Percentiles rank a stretch among this genome's conserved stretches.
These are phyloP conservation scores for Neocatenulostroma microsporum DNA, from an alignment of 2,329 filamentous ascomycete genomes.

Conservation along the genomic window DNA sequence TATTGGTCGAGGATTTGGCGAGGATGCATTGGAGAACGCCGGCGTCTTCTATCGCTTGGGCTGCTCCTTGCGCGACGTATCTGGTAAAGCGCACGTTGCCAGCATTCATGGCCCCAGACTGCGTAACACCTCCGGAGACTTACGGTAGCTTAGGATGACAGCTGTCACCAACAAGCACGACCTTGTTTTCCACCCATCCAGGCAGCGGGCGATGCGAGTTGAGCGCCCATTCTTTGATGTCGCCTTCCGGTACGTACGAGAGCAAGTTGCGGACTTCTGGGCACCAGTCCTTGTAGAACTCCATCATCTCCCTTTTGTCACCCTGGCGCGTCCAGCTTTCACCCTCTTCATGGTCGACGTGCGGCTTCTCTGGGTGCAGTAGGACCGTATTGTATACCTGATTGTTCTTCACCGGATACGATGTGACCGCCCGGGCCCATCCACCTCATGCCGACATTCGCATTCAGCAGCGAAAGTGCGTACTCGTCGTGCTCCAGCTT, in stretches of 20 bases:
- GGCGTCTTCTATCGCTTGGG: constrained; percentile 55
- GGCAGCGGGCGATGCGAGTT: constrained; percentile 29
- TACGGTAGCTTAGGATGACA: constrained; percentile 52
- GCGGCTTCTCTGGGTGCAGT: constrained; percentile 7
- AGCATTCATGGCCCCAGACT: too few relatives aligned
- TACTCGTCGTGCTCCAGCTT: constrained; percentile 34
- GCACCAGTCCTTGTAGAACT: constrained; percentile 56
- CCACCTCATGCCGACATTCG: constrained; percentile 12
- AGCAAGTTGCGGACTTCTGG: constrained; percentile 53
- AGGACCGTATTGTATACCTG: constrained; percentile 16
- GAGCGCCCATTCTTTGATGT: constrained; percentile 34
- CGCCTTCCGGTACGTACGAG: constrained; percentile 50
- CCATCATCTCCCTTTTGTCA: constrained; percentile 53
- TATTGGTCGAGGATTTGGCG: constrained; percentile 23
- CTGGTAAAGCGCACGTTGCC: too few relatives aligned
- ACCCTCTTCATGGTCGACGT: constrained; percentile 5
- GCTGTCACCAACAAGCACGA: constrained; percentile 47
- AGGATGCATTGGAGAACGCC: constrained; percentile 46
- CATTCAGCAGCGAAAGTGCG: constrained; percentile 4
- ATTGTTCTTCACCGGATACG: constrained; percentile 14
- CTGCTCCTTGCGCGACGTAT: constrained; percentile 54
- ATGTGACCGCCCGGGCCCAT: constrained; percentile 14
- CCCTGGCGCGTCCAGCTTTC: constrained; percentile 59
- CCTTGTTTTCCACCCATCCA: constrained; percentile 30
- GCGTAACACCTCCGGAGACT: too few relatives aligned